These are phyloP conservation scores for Xylariaceae sp. DNA, from an alignment of 2,329 filamentous ascomycete species.

Conservation along the genomic window DNA sequence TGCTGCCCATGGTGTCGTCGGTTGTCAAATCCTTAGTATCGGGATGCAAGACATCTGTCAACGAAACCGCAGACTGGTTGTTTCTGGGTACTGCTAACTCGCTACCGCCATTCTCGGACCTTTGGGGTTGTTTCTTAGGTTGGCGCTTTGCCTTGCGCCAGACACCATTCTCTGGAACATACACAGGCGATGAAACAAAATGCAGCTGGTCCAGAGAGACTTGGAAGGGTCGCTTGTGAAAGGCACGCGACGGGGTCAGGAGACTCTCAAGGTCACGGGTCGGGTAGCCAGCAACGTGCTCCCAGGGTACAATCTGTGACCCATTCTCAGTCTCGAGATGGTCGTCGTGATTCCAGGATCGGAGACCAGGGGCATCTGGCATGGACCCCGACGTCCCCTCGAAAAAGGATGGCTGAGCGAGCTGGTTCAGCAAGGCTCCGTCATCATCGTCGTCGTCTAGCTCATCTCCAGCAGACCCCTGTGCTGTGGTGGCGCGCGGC, in stretches of 20 bases:
- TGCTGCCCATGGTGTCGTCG: conserved; percentile 30
- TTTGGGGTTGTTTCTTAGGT: conserved; percentile 29
- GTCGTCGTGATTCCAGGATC: conserved; percentile 47
- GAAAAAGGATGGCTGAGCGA: conserved; percentile 35
- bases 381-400: conserved; percentile 27
- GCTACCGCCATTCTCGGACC: conserved; percentile 24
- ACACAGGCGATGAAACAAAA: conserved; percentile 78
- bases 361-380: conserved; percentile 36
- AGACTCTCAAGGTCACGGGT: conserved; percentile 76
- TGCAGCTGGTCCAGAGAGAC: conserved; percentile 73
- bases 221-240: conserved; percentile 78
- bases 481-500: conserved; percentile 20
- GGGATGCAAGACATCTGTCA: conserved; percentile 23
- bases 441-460: conserved; percentile 39
- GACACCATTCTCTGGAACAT: conserved; percentile 69
- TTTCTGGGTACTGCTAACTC: conserved; percentile 20
- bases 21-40: conserved; percentile 24
- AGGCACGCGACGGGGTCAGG: conserved; percentile 66
- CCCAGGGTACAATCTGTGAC: conserved; percentile 59
- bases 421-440: conserved; percentile 45
- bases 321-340: conserved; percentile 52
- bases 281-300: conserved; percentile 66
- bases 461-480: conserved; percentile 26
- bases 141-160: conserved; percentile 61
- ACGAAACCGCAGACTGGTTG: conserved; percentile 13